phyloP scores from a whole-genome alignment of 495 filamentous ascomycete species.

The Penicillium silybi region DNA sequence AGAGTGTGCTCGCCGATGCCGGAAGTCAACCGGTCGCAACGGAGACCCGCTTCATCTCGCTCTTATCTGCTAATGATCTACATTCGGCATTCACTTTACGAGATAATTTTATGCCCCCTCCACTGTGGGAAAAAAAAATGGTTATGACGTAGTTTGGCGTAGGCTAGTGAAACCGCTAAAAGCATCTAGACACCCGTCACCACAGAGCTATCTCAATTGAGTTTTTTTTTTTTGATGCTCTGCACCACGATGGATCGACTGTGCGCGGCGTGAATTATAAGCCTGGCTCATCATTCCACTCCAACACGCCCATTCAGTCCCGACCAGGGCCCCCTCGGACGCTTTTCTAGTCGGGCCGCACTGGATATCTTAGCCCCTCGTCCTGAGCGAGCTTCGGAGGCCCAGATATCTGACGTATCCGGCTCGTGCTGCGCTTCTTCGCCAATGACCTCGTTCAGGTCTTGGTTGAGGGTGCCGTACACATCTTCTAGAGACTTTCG shows the following conservation, averaged over 20 bases:
- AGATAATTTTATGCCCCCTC: background rate
- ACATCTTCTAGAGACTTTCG: conserved; percentile 29
- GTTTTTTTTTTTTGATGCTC: background rate
- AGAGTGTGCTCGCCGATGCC: background rate
- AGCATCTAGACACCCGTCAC: background rate
- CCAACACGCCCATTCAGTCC: conserved; percentile 36
- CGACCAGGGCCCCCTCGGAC: conserved; percentile 36
- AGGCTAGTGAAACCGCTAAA: background rate
- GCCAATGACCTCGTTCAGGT: conserved; percentile 23
- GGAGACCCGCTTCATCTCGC: background rate
- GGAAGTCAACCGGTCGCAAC: background rate
- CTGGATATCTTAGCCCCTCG: conserved; percentile 16
- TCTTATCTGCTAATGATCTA: conserved; percentile 2
- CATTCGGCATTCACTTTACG: background rate
- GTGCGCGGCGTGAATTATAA: background rate
- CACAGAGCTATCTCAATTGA: background rate
- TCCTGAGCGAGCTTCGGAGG: conserved; percentile 28
- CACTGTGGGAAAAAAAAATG: too few species aligned
- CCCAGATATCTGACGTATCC: conserved; percentile 34
- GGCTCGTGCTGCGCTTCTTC: conserved; percentile 12
- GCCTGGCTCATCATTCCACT: conserved; percentile 11
- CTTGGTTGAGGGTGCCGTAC: conserved; percentile 35
- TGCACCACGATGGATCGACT: background rate
- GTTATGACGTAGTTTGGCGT: background rate
- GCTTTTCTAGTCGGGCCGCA: conserved; percentile 23